A percentile compares a stretch with the other conserved stretches of the same genome.
Evolutionary conservation across 2,329 filamentous ascomycete genomes (phyloP).

Genomic region (Pseudocercospora eumusae): DNA sequence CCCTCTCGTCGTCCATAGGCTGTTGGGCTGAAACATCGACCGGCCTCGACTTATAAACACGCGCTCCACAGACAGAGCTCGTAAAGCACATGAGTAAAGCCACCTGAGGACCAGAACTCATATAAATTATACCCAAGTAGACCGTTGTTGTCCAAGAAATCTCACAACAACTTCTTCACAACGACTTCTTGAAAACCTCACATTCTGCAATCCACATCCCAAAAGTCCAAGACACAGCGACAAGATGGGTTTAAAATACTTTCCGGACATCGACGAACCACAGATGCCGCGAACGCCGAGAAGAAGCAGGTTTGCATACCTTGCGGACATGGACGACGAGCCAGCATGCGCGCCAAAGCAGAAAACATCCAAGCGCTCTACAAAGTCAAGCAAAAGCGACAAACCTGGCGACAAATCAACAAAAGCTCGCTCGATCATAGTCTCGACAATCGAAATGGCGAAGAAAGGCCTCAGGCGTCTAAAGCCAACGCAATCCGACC

Average conservation of each 20-base stretch:
- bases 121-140: background rate
- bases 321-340: background rate
- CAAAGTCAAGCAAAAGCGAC: background rate
- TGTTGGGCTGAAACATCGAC: constrained; percentile 2
- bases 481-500: background rate
- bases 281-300: background rate
- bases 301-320: background rate
- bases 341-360: no score
- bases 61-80: background rate
- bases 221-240: background rate
- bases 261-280: background rate
- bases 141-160: no score
- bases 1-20: constrained; percentile 5
- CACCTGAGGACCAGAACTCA: background rate
- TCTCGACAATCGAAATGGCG: background rate
- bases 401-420: background rate
- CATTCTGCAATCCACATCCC: background rate
- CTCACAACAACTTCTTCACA: no score
- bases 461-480: background rate
- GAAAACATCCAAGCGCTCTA: background rate
- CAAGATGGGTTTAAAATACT: background rate
- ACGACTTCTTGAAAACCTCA: no score
- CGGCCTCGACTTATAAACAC: background rate
- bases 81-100: constrained; percentile 1
- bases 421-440: background rate